Base-by-base conservation (phyloP, 2,329 filamentous ascomycete genomes). In the Sclerotinia sclerotiorum region DNA sequence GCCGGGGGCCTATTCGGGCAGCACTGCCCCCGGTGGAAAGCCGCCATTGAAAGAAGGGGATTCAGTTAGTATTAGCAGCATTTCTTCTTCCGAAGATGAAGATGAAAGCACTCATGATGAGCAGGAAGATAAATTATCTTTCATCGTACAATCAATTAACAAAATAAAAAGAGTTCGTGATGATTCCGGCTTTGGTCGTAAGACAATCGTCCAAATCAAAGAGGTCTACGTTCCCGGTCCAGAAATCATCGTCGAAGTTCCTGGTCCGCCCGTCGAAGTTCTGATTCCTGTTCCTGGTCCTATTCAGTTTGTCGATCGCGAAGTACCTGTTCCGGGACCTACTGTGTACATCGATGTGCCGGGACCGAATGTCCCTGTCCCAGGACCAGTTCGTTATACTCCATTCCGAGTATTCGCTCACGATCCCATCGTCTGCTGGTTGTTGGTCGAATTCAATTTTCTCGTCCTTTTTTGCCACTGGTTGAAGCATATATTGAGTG, bases 381-480 rank as follows among this genome's bases (percentile, higher is more conserved):
- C 56, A 13, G 57, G 57, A 10, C 57, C 57, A 24, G 44, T 54
- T 46, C 65, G 49, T 19, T 68, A 64, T 35, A 54, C 49, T 5
- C 65, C 65, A 52, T 68, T 63, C 48, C 65, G 39, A 24, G 42
- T 63, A 11, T 63, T 39, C 57, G 65, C 65, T 54, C 65, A 68
- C 39, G 42, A 68, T 64, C 65, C 65, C 11, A 13, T 68, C 15
- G 15, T 55, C 15, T 61, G 67, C 35, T 58, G 60, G 57, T 65
- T 68, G 32, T 35, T 72, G 44, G 58, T 73, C 61, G 63, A 68
- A 62, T 63, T 51, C 35, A 68, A 68, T 48, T 63, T 63, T 27
- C 48, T 68, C 46, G 2, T 63, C 3, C 58, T 68, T 2, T 62
- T 55, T 27, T 19, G 48, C 24, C 61, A 65, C 19, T 68, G 61